phyloP scores from a whole-genome alignment of 495 filamentous ascomycete genomes.

The Trichoderma orchidacearum region DNA sequence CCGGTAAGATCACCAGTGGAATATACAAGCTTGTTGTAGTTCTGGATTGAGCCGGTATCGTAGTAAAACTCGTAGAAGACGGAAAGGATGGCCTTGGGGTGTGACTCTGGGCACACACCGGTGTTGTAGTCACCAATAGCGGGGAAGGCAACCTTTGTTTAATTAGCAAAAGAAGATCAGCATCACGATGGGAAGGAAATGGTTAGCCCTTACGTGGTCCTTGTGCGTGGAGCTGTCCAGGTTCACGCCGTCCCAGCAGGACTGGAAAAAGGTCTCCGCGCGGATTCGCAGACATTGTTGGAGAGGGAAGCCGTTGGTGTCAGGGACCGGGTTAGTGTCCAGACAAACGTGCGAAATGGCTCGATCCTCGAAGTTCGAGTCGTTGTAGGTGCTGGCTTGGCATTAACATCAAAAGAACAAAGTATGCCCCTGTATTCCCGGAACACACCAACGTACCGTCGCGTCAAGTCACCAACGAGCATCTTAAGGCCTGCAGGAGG shows the following conservation, averaged over 20 bases:
- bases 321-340: background rate
- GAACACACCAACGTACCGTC: background rate
- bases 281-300: constrained; percentile 4
- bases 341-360: constrained; percentile 5
- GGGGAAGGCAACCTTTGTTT: constrained; percentile 9
- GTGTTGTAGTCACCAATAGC: constrained; percentile 25
- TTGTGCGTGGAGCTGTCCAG: constrained; percentile 33
- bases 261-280: constrained; percentile 34
- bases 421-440: background rate
- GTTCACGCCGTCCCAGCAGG: constrained; percentile 37
- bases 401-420: background rate
- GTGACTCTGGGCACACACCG: constrained; percentile 51
- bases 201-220: constrained; percentile 18
- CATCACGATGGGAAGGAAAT: constrained; percentile 34
- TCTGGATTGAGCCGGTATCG: constrained; percentile 37
- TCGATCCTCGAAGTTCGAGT: constrained; percentile 4
- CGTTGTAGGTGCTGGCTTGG: constrained; percentile 5
- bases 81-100: constrained; percentile 35
- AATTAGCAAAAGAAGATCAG: constrained; percentile 12
- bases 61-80: constrained; percentile 61
- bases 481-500: constrained; percentile 64
- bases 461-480: constrained; percentile 41
- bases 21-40: constrained; percentile 50
- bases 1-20: constrained; percentile 45
- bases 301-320: constrained; percentile 2